These are phyloP conservation scores for Xylariaceae sp. DNA, from an alignment of 2,329 filamentous ascomycete species.

Conservation along the genomic window DNA sequence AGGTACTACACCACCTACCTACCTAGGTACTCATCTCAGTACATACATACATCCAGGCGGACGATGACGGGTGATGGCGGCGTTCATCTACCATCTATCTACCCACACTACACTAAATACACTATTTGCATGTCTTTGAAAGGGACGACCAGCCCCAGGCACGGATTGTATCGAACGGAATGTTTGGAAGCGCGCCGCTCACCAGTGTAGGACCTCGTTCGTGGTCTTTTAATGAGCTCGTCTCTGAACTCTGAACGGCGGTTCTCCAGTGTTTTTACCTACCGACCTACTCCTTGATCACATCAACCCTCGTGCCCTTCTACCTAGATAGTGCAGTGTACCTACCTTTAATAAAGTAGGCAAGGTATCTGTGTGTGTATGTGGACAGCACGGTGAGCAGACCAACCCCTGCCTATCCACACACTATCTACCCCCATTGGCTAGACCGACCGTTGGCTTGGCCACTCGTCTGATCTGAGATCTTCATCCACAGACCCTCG, in stretches of 20 bases:
- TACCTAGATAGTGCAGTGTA: background rate
- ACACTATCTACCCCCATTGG: slow-evolving; percentile 21
- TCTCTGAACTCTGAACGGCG: background rate
- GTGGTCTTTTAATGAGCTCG: background rate
- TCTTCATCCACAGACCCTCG: slow-evolving; percentile 28
- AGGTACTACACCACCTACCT: slow-evolving; percentile 7
- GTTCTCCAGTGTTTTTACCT: slow-evolving; percentile 3
- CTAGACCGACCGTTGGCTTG: slow-evolving; percentile 26
- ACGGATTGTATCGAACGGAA: too few species aligned
- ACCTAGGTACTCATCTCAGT: too few species aligned
- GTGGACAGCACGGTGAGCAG: slow-evolving; percentile 25
- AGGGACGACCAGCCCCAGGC: background rate
- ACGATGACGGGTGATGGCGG: slow-evolving; percentile 11
- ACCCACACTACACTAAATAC: background rate
- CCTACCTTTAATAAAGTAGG: too few species aligned
- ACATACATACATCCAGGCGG: background rate
- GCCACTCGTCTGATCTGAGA: slow-evolving; percentile 31
- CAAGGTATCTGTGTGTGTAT: background rate
- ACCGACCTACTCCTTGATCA: background rate
- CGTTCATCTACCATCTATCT: slow-evolving; percentile 12
- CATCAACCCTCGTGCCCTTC: slow-evolving; percentile 21
- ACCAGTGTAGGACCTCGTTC: background rate
- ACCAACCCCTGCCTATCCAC: slow-evolving; percentile 28
- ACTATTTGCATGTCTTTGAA: background rate
- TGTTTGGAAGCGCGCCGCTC: slow-evolving; percentile 5